phyloP scores from a whole-genome alignment of 2,329 filamentous ascomycete genomes.

The Periconia macrospinosa region DNA sequence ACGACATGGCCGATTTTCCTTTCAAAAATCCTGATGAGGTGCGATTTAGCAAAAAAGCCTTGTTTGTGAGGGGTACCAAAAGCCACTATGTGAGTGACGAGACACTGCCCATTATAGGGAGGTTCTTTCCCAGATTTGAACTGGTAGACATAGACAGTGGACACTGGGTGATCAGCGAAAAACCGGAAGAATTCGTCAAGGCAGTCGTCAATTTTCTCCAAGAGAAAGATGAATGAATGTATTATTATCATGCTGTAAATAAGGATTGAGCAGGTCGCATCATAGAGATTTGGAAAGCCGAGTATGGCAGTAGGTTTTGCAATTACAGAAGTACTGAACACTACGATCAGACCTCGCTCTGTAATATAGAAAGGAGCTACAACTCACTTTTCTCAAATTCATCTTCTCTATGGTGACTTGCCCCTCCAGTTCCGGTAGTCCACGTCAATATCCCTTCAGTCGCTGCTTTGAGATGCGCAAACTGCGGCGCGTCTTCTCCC shows the following conservation, averaged over 20 bases:
- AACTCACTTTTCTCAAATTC: conserved; percentile 1
- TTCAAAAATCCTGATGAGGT: conserved; percentile 70
- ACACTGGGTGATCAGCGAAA: conserved; percentile 90
- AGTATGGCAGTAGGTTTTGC: background rate
- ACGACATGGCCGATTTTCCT: conserved; percentile 85
- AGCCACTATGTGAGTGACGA: conserved; percentile 83
- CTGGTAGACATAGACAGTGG: conserved; percentile 75
- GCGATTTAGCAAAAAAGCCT: conserved; percentile 73
- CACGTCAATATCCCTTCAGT: conserved; percentile 10
- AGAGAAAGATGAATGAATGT: conserved; percentile 47
- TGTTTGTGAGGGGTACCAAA: conserved; percentile 77
- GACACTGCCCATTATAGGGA: conserved; percentile 73
- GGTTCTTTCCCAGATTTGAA: conserved; percentile 79
- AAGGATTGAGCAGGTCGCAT: background rate
- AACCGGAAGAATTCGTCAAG: conserved; percentile 75
- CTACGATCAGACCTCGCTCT: background rate
- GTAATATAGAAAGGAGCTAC: background rate
- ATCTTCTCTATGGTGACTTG: background rate
- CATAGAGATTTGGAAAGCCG: background rate
- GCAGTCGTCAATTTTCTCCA: conserved; percentile 67
- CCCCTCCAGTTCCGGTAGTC: background rate
- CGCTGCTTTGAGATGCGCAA: conserved; percentile 45
- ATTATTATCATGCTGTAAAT: background rate
- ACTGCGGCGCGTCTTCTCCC: conserved; percentile 60
- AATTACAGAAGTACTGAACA: background rate